Conservation (phyloP, 768 basidiomycete genomes). For the Lyophyllum decastes region DNA sequence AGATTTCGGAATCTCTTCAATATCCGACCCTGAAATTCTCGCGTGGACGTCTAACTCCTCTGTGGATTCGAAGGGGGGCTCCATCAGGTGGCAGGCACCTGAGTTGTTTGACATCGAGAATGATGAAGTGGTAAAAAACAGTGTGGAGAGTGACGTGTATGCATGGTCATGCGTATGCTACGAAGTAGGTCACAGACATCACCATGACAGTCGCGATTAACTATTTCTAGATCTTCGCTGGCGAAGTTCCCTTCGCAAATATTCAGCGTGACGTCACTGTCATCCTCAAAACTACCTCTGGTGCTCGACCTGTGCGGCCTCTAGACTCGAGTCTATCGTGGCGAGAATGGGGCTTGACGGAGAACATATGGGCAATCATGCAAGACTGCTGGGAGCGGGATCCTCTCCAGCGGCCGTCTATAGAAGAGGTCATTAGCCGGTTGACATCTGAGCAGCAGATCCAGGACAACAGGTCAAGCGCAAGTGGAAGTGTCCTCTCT, state of each 20-base stretch:
- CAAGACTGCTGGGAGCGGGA: background rate
- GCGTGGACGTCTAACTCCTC: too few species aligned
- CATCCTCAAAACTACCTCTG: background rate
- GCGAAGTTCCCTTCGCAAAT: background rate
- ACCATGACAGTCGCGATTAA: background rate
- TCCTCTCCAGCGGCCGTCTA: background rate
- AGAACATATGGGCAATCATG: background rate
- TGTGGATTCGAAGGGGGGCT: too few species aligned
- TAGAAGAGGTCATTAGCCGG: background rate
- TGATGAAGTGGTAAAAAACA: too few species aligned
- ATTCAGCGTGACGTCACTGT: background rate
- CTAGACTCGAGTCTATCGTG: background rate
- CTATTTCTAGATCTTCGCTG: background rate
- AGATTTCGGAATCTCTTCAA: too few species aligned
- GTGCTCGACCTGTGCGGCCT: background rate
- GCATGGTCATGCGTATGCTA: too few species aligned
- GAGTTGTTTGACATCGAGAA: too few species aligned
- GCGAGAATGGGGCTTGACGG: background rate
- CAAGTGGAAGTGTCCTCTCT: too few species aligned
- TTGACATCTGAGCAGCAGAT: background rate
- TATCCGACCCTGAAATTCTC: too few species aligned
- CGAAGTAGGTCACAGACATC: background rate
- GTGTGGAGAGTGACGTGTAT: too few species aligned
- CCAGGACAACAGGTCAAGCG: too few species aligned
- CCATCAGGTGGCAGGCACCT: too few species aligned